These are phyloP conservation scores for Dorcoceras hygrometricum DNA, from an alignment of 257 asterid species.

Conservation along the genomic window DNA sequence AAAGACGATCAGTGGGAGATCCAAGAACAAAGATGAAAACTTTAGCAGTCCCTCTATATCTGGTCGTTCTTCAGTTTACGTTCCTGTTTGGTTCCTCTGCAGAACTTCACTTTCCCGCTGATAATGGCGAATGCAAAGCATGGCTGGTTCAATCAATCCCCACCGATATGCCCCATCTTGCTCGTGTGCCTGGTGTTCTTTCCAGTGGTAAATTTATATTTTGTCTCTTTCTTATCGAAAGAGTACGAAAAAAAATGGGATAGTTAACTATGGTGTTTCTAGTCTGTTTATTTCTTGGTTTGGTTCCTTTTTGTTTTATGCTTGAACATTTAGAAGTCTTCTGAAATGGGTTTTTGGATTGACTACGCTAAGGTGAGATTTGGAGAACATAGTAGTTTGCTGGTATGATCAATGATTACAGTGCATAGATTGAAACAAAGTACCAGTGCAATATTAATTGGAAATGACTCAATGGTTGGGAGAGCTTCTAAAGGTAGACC, in stretches of 20 bases:
- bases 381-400: not conserved
- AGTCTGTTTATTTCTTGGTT: not conserved
- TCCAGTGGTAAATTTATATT: constrained; percentile 47
- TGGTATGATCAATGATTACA: not conserved
- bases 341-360: constrained; percentile 10
- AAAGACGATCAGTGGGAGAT: not conserved
- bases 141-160: constrained; percentile 92
- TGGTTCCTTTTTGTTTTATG: not conserved
- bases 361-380: not conserved
- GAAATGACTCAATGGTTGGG: too few relatives aligned
- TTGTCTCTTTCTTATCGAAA: not conserved
- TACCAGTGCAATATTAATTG: too few relatives aligned
- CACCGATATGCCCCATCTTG: constrained; percentile 69
- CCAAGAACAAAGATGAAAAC: constrained; percentile 28
- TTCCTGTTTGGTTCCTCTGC: constrained; percentile 10
- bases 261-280: not conserved
- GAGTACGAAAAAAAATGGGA: too few relatives aligned
- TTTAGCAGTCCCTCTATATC: constrained; percentile 23
- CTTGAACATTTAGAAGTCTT: not conserved
- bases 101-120: constrained; percentile 25
- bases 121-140: constrained; percentile 51
- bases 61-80: constrained; percentile 10
- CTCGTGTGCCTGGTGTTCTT: constrained; percentile 66
- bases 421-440: too few relatives aligned
- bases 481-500: not conserved